A percentile compares a stretch with the other conserved stretches of the same genome.
Conservation (phyloP, 805 yeast species). For the Danielia oregonensis region DNA sequence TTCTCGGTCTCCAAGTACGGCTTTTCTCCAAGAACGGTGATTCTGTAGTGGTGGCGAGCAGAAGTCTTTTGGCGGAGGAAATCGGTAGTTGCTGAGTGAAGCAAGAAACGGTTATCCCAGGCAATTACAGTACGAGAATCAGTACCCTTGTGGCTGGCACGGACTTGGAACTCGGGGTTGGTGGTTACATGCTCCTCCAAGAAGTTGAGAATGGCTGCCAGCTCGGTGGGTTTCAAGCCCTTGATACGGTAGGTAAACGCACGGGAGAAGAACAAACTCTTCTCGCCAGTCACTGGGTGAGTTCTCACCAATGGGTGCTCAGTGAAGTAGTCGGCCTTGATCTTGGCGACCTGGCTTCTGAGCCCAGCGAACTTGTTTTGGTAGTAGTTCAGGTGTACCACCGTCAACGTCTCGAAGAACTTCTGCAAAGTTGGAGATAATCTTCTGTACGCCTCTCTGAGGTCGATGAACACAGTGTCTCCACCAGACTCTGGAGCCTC, state of each 20-base stretch:
- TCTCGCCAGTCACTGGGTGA: constrained; percentile 25
- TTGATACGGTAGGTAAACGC: constrained; percentile 19
- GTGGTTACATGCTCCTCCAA: constrained; percentile 17
- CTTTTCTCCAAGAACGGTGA: constrained; percentile 22
- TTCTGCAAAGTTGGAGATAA: constrained; percentile 19
- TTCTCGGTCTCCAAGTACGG: constrained; percentile 14
- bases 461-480: constrained; percentile 22
- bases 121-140: constrained; percentile 19
- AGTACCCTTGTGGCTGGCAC: constrained; percentile 21
- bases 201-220: constrained; percentile 18
- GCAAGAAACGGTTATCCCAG: constrained; percentile 22
- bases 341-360: constrained; percentile 12
- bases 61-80: constrained; percentile 18
- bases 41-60: constrained; percentile 23
- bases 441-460: constrained; percentile 21
- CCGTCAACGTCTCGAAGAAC: constrained; percentile 20
- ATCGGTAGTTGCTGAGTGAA: constrained; percentile 21
- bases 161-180: constrained; percentile 22
- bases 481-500: constrained; percentile 25
- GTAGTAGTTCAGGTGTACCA: constrained; percentile 19
- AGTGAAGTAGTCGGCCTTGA: constrained; percentile 17
- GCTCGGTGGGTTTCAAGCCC: constrained; percentile 20
- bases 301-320: constrained; percentile 26
- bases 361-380: constrained; percentile 14
- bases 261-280: constrained; percentile 18